Conservation (phyloP, 306 rosid genomes). For the Castanea crenata region DNA sequence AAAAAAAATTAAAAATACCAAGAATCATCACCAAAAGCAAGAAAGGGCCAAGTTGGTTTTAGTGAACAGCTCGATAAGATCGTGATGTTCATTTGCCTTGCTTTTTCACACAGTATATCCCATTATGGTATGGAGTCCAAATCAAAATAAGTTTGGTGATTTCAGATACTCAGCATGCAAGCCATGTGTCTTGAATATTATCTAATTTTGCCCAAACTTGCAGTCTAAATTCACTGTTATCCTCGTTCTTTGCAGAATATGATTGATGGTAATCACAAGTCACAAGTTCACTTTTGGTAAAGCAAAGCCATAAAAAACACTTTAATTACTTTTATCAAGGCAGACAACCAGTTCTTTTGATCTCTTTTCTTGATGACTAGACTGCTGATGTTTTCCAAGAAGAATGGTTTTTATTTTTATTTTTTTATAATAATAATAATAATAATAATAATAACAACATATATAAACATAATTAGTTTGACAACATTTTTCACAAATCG, state of each 20-base stretch:
- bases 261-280: neutral
- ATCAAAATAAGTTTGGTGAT: neutral
- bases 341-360: slow-evolving; percentile 13
- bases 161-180: neutral
- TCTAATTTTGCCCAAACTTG: neutral
- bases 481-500: too few species aligned
- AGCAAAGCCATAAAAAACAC: neutral
- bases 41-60: neutral
- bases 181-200: neutral
- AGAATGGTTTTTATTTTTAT: neutral
- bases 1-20: too few species aligned
- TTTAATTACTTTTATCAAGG: slow-evolving; percentile 15
- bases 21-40: too few species aligned
- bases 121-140: neutral
- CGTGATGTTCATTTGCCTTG: neutral
- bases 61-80: neutral
- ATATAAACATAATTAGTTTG: too few species aligned
- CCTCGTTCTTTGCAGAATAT: neutral
- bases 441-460: too few species aligned
- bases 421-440: too few species aligned
- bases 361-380: slow-evolving; percentile 16
- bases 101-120: neutral
- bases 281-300: neutral
- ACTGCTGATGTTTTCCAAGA: slow-evolving; percentile 15
- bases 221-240: neutral